Evolutionary conservation across 768 basidiomycete species (phyloP).

Genomic region (Termitomyces sp.): DNA sequence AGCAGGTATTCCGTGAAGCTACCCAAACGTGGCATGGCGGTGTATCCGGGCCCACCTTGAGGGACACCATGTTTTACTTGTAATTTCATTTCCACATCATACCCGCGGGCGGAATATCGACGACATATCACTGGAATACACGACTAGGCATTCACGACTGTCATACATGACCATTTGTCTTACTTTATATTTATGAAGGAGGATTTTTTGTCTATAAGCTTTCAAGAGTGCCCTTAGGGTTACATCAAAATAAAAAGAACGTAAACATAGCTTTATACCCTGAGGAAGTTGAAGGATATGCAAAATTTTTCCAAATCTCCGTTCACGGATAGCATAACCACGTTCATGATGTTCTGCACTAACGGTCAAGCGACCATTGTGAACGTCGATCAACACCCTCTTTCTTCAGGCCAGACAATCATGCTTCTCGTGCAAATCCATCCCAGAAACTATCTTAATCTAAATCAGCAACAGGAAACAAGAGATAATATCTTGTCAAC

Average conservation of each 20-base stretch:
- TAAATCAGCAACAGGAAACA: background rate
- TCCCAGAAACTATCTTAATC: constrained; percentile 18
- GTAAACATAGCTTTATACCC: constrained; percentile 37
- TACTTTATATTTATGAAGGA: background rate
- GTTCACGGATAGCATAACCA: constrained; percentile 40
- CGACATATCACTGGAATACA: background rate
- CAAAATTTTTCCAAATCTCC: constrained; percentile 42
- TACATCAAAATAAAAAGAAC: background rate
- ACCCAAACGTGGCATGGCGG: constrained; percentile 15
- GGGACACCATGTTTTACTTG: constrained; percentile 5
- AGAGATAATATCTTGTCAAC: background rate
- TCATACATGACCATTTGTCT: background rate
- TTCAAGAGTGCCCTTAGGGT: too few species aligned
- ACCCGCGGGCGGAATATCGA: background rate
- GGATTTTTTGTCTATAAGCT: background rate
- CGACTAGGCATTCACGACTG: background rate
- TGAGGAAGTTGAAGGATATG: constrained; percentile 42
- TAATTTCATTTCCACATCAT: background rate
- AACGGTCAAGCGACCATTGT: constrained; percentile 40
- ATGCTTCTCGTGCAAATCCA: constrained; percentile 39
- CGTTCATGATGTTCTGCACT: constrained; percentile 32
- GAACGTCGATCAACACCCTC: constrained; percentile 43
- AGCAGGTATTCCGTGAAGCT: constrained; percentile 53
- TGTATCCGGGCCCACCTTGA: background rate
- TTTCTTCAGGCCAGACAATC: constrained; percentile 45